Evolutionary conservation across 768 basidiomycete genomes (phyloP), one percentile per base, ranked within the genome.

Genomic region (Omphalotus guepiniiformis): DNA sequence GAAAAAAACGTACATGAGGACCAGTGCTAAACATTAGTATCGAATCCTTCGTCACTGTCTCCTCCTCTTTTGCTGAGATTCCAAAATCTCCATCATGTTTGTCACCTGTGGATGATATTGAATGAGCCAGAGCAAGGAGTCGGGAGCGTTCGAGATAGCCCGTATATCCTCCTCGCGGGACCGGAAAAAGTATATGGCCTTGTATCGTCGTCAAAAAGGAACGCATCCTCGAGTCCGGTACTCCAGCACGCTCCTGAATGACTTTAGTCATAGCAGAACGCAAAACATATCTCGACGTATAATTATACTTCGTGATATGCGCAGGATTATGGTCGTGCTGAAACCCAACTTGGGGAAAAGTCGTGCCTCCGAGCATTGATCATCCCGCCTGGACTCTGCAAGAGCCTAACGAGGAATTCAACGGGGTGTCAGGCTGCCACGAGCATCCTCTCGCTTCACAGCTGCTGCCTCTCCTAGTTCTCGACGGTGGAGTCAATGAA

Each of bases 161-260:
- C 57, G 49, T 29, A 65, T 61, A 37, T 65, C 62, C 11, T 43
- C 47, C 22, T 63, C n/a, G n/a, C n/a, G n/a, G n/a, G n/a, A n/a
- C 55, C 26, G 53, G 55, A 32, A 65, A 52, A 8, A 62, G 40
- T 55, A 65, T 58, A 52, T 62, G 58, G 38, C 62, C 61, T 35
- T 65, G 58, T 12, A 65, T 56, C 53, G 61, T 52, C 9, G 62
- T 65, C 22, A 63, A 41, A 28, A 65, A 51, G 4, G 63, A 62
- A 30, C 51, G 28, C 30, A 62, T 42, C 11, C 63, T 53, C 15
- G 63, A 61, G 21, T 56, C 56, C 4, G 63, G 62, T 12, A 65
- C 61, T 3, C 58, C 60, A 8, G 59, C 57, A 16, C 53, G 56
- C 34, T 53, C 51, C 22, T 58, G 42, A 19, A 65, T 43, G 26